Percentiles rank a stretch among this genome's conserved stretches.
phyloP scores from a whole-genome alignment of 176 grass and related monocot genomes.

The Avena sativa region DNA sequence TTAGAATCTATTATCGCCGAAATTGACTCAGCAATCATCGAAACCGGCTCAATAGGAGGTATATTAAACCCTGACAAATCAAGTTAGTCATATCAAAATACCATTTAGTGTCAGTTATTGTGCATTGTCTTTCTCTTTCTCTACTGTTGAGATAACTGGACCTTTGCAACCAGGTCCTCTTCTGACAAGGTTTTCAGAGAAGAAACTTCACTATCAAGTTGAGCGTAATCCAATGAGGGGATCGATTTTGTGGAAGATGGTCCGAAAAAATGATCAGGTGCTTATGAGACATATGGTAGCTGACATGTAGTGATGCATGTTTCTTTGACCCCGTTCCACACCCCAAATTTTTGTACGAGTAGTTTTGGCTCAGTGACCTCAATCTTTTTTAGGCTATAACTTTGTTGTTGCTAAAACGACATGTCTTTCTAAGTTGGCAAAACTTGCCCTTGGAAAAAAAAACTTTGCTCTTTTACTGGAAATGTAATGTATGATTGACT shows the following conservation, averaged over 20 bases:
- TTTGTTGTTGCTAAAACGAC: background rate
- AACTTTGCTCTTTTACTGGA: background rate
- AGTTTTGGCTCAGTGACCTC: background rate
- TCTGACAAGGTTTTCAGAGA: slow-evolving; percentile 62
- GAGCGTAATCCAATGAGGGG: slow-evolving; percentile 55
- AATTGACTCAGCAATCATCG: slow-evolving; percentile 64
- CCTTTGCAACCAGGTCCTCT: slow-evolving; percentile 58
- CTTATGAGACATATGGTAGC: background rate
- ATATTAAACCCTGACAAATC: background rate
- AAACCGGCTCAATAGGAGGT: slow-evolving; percentile 78
- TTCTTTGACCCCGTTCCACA: background rate
- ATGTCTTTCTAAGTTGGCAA: background rate
- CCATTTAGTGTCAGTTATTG: background rate
- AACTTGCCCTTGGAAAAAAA: background rate
- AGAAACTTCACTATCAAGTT: slow-evolving; percentile 50
- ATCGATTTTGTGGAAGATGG: slow-evolving; percentile 88
- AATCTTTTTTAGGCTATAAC: background rate
- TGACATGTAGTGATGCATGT: background rate
- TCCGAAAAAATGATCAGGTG: slow-evolving; percentile 53
- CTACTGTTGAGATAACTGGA: background rate
- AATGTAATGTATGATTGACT: background rate
- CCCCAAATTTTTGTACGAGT: background rate
- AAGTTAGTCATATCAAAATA: background rate
- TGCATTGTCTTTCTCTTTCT: background rate
- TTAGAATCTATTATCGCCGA: slow-evolving; percentile 67